Percentiles rank a stretch among this genome's conserved stretches.
These are phyloP conservation scores for Candida rishiriensis DNA, from an alignment of 805 yeast species.

Conservation along the genomic window DNA sequence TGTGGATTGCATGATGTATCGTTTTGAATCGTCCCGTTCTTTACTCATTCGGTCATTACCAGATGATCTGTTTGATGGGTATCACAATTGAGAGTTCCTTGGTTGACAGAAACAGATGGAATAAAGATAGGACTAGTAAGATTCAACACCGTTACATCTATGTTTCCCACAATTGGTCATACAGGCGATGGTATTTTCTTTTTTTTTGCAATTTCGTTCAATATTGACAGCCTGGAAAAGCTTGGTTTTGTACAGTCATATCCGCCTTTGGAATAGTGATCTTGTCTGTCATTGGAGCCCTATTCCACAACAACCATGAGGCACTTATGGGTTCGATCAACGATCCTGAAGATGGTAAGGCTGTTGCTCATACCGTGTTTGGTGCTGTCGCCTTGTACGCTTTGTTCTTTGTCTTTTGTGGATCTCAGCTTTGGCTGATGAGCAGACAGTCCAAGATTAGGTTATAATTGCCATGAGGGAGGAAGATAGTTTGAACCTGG, in stretches of 20 bases:
- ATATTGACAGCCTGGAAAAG: slow-evolving; percentile 58
- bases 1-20: no score
- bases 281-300: slow-evolving; percentile 74
- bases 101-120: no score
- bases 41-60: no score
- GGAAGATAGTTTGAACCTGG: no score
- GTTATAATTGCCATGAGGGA: no score
- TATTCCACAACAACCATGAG: slow-evolving; percentile 80
- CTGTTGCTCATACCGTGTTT: slow-evolving; percentile 88
- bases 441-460: slow-evolving; percentile 59
- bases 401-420: slow-evolving; percentile 82
- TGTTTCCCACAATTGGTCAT: no score
- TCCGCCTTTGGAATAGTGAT: slow-evolving; percentile 92
- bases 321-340: slow-evolving; percentile 86
- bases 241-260: slow-evolving; percentile 92
- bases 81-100: no score
- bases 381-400: slow-evolving; percentile 84
- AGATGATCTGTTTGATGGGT: no score
- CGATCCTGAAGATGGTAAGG: slow-evolving; percentile 91
- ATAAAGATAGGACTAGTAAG: no score
- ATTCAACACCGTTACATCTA: no score
- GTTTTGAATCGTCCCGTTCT: no score
- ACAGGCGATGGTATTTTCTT: not conserved
- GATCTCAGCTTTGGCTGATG: slow-evolving; percentile 68
- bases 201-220: not conserved